Evolutionary conservation across 164 flowering plant genomes (phyloP).

Genomic region (Buxus sempervirens): DNA sequence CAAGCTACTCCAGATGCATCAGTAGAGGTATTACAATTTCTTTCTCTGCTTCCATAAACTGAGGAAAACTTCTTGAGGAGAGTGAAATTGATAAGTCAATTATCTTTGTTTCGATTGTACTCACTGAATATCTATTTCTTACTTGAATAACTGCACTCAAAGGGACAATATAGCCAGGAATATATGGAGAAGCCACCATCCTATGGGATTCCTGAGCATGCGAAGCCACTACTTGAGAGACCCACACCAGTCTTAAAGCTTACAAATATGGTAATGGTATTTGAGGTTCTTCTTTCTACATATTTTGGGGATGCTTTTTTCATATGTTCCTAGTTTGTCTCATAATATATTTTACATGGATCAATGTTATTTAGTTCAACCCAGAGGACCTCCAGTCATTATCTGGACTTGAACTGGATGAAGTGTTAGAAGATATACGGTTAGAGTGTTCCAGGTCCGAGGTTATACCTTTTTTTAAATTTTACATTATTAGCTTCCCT

Average conservation of each 20-base stretch:
- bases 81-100: neutral
- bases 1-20: conserved; percentile 56
- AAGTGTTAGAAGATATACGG: conserved; percentile 79
- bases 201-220: conserved; percentile 74
- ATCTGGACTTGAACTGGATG: conserved; percentile 63
- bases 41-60: neutral
- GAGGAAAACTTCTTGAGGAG: neutral
- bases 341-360: neutral
- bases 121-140: neutral
- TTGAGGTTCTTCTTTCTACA: conserved; percentile 1
- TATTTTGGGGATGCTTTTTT: conserved; percentile 1
- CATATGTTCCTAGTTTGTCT: neutral
- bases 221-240: conserved; percentile 72
- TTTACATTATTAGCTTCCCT: neutral
- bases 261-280: conserved; percentile 68
- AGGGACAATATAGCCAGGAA: conserved; percentile 41
- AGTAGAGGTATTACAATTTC: conserved; percentile 32
- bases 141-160: conserved; percentile 9
- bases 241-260: conserved; percentile 77
- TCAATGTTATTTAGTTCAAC: conserved; percentile 39
- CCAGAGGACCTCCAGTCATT: conserved; percentile 42
- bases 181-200: conserved; percentile 33
- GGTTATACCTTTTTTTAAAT: neutral
- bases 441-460: conserved; percentile 83
- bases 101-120: neutral